Conservation (phyloP, 2,329 filamentous ascomycete genomes). For the Cladosporium sp. region DNA sequence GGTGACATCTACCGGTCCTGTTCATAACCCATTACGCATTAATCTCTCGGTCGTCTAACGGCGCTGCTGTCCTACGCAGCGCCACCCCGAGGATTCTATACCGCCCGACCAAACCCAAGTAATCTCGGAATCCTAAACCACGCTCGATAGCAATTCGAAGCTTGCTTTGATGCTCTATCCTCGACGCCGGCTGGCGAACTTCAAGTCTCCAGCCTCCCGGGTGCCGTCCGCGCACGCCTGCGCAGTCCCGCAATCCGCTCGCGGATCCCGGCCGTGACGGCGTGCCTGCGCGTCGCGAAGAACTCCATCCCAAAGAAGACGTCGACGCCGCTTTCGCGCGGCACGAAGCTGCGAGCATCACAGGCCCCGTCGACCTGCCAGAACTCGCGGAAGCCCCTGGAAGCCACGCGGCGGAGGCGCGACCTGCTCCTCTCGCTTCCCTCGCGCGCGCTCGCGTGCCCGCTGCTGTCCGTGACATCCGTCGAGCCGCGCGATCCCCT, state of each 20-base stretch:
- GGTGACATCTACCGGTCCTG: not conserved
- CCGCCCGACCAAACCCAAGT: too few relatives aligned
- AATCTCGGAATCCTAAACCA: too few relatives aligned
- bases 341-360: constrained; percentile 11
- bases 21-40: constrained; percentile 27
- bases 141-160: too few relatives aligned
- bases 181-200: too few relatives aligned
- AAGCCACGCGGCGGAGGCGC: constrained; percentile 10
- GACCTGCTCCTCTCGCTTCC: too few relatives aligned
- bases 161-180: too few relatives aligned
- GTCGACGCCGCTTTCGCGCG: not conserved
- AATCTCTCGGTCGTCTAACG: not conserved
- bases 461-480: too few relatives aligned
- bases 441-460: too few relatives aligned
- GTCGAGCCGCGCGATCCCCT: too few relatives aligned
- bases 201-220: constrained; percentile 11
- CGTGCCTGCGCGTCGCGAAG: constrained; percentile 10
- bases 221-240: constrained; percentile 19
- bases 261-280: constrained; percentile 19
- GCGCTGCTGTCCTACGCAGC: too few relatives aligned
- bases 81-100: too few relatives aligned
- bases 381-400: constrained; percentile 7
- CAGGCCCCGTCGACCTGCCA: constrained; percentile 14
- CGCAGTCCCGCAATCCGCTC: constrained; percentile 19
- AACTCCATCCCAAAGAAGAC: not conserved